phyloP scores from a whole-genome alignment of 1,139 yeast genomes.

The Yamadazyma atlantica region DNA sequence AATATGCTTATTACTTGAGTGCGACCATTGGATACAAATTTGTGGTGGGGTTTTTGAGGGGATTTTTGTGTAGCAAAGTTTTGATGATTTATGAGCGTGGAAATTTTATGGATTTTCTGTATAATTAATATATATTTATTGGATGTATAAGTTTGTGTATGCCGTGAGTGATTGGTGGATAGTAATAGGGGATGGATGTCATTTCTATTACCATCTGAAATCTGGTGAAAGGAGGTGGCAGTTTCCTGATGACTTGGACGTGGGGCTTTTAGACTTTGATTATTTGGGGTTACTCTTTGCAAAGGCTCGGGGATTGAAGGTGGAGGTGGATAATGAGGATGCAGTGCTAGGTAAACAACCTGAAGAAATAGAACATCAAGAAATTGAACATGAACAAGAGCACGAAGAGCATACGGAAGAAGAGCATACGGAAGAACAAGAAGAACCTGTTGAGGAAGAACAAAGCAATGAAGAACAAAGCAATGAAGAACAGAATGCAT shows the following conservation, averaged over 20 bases:
- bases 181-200: conserved; percentile 9
- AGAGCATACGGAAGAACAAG: conserved; percentile 1
- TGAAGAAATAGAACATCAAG: conserved; percentile 14
- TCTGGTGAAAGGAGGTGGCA: conserved; percentile 10
- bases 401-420: conserved; percentile 2
- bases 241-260: conserved; percentile 10
- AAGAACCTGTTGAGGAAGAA: neutral
- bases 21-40: neutral
- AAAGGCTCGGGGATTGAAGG: conserved; percentile 28
- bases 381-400: conserved; percentile 4
- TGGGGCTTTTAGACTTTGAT: conserved; percentile 23
- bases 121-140: conserved; percentile 1
- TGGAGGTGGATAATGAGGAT: conserved; percentile 6
- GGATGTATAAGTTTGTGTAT: conserved; percentile 15
- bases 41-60: neutral
- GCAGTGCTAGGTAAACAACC: conserved; percentile 16
- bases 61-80: too few relatives aligned
- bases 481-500: neutral
- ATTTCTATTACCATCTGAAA: conserved; percentile 14
- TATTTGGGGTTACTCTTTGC: conserved; percentile 32
- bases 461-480: neutral
- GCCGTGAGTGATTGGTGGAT: conserved; percentile 13
- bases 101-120: too few relatives aligned
- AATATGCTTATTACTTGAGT: conserved; percentile 41
- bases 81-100: neutral